Evolutionary conservation across 768 basidiomycete species (phyloP).

Genomic region (Pleurotus platypus): DNA sequence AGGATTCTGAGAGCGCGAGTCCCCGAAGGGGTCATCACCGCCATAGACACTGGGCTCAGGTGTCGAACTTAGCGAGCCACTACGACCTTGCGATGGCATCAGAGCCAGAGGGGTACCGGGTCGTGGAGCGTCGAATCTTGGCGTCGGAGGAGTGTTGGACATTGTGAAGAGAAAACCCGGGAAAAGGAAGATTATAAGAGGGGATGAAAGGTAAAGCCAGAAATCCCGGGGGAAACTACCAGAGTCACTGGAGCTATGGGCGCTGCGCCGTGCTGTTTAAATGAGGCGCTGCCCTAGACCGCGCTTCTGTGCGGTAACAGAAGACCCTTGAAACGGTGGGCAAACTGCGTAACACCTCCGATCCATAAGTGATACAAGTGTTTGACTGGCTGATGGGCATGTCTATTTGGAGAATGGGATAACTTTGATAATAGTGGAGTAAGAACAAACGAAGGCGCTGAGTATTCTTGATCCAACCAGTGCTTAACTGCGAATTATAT

Average conservation of each 20-base stretch:
- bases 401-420: too few relatives aligned
- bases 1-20: not conserved
- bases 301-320: not conserved
- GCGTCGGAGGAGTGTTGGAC: conserved; percentile 5
- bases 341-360: not conserved
- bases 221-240: conserved; percentile 5
- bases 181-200: not conserved
- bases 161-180: not conserved
- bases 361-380: not conserved
- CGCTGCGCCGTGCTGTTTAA: conserved; percentile 6
- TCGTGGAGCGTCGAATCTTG: not conserved
- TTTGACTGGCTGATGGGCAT: too few relatives aligned
- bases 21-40: conserved; percentile 2
- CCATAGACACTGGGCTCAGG: conserved; percentile 2
- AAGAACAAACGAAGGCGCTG: too few relatives aligned
- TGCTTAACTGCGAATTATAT: too few relatives aligned
- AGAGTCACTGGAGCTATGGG: conserved; percentile 1
- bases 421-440: too few relatives aligned
- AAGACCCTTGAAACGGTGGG: not conserved
- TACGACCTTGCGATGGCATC: not conserved
- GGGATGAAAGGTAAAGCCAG: not conserved
- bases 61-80: not conserved
- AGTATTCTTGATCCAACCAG: too few relatives aligned
- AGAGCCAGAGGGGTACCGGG: not conserved
- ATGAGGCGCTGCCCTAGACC: conserved; percentile 8